Evolutionary conservation across 2,329 filamentous ascomycete species (phyloP).

Genomic region (Lachnellula cervina): DNA sequence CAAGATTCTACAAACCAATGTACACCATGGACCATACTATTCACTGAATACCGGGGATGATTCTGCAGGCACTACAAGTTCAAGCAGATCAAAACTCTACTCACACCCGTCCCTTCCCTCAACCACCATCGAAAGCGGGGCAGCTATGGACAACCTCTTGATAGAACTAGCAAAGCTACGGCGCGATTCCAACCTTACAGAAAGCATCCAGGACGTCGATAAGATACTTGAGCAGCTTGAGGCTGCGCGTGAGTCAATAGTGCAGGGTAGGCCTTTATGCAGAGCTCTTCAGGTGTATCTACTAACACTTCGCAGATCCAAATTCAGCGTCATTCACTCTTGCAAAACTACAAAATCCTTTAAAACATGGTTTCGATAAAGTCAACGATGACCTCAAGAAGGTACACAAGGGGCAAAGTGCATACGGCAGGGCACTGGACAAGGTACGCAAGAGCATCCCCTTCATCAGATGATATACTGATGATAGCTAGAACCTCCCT

Average conservation of each 20-base stretch:
- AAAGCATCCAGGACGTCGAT: slow-evolving; percentile 67
- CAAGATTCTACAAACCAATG: not conserved
- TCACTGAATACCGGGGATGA: not conserved
- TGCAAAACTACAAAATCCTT: slow-evolving; percentile 78
- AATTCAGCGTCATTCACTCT: slow-evolving; percentile 68
- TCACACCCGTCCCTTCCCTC: not conserved
- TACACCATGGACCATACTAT: not conserved
- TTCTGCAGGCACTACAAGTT: not conserved
- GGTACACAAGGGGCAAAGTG: slow-evolving; percentile 74
- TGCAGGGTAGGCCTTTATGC: slow-evolving; percentile 51
- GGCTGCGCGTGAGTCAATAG: slow-evolving; percentile 68
- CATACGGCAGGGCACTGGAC: slow-evolving; percentile 80
- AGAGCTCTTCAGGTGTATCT: not conserved
- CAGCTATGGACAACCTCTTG: slow-evolving; percentile 31
- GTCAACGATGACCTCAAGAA: slow-evolving; percentile 79
- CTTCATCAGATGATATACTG: slow-evolving; percentile 3
- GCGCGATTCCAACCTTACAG: slow-evolving; percentile 28
- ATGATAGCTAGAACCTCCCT: slow-evolving; percentile 27
- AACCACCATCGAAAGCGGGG: slow-evolving; percentile 15
- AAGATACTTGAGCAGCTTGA: slow-evolving; percentile 73
- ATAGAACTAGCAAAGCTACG: slow-evolving; percentile 29
- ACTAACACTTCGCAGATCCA: slow-evolving; percentile 47
- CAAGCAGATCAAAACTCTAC: not conserved
- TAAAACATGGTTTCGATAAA: slow-evolving; percentile 74
- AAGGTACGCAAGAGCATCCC: slow-evolving; percentile 48